Base-by-base conservation (phyloP, 2,329 filamentous ascomycete genomes). In the Hymenoscyphus fraxineus region DNA sequence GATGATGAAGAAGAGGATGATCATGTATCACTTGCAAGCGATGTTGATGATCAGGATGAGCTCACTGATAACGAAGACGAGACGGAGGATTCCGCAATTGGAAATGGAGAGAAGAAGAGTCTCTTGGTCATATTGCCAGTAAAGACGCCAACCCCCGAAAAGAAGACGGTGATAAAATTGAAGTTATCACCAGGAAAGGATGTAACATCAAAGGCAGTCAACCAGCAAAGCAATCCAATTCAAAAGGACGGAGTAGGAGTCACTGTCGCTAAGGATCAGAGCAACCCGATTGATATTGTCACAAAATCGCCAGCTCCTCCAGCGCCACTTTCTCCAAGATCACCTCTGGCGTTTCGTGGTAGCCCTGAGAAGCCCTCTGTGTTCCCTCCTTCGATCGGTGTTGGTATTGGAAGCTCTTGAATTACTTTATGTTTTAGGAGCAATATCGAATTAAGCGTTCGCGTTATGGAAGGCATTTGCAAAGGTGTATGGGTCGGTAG, bases 41-140 rank as follows among this genome's bases (percentile, higher is more conserved):
- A 88, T 41, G 80, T 80, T 9, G 82, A 84, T 7, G 86, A 88
- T 2, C 79, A 80, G 4, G 85, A 85, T 38, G 82, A 85, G 1
- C 80, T 83, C 16, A 69, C 68, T 12, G 74, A 73, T 38, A 76
- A 74, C 22, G 74, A 74, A 35, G 79, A 78, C 31, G 79, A 81
- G 82, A 76, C 61, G 74, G 80, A 80, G 12, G 84, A 47, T 31
- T 19, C 39, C 5, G 27, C 10, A 47, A 31, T 27, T 10, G 44
- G 41, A 38, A 31, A 87, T 47, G 84, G 76, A n/a, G 75, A 84
- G 80, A 67, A 73, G 12, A 81, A 82, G 70, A 91, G 87, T 69
- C 82, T 94, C 51, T 83, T 97, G 60, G 89, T 97, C 64, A 93
- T 91, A 75, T 81, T 97, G 15, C 82, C 83, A 6, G 77, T 88